Evolutionary conservation across 1,284 basidiomycete genomes (phyloP), one percentile per base, ranked within the genome.

Genomic region (Xerocomus alliaceus): DNA sequence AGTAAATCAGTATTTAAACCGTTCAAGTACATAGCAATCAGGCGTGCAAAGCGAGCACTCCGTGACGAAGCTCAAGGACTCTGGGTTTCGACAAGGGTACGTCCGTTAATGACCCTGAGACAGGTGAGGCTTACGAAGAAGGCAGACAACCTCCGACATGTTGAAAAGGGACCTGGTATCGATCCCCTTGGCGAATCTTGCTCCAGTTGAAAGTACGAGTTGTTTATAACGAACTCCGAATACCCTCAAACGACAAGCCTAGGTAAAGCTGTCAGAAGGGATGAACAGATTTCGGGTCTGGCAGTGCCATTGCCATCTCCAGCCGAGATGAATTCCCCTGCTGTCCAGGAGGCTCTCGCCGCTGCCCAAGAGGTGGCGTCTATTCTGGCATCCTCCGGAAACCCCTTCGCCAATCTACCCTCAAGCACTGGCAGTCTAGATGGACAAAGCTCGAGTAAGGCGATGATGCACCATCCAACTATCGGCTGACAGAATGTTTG

Each of bases 71-170:
- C 65, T 0, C 4, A 24, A 18, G 24, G 2, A 5, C 61, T 68
- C 13, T 67, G n/a, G 37, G 5, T 0, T 31, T 52, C 58, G 11
- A 61, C 58, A 9, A 35, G 2, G 56, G 68, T 68, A 52, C 22
- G 1, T 24, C 7, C 2, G 17, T 45, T 49, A 18, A 46, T 28
- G 11, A 9, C 2, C 2, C 22, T n/a, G 5, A 8, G 17, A 47
- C 35, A 42, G n/a, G 20, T 3, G 4, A 17, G 24, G 5, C 56
- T 68, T 22, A 55, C 8, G 18, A 22, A 2, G 20, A 24, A n/a
- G 2, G 4, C 7, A 69, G 69, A 56, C 65, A 5, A 61, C 44
- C 2, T 71, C 69, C 12, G 56, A 67, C 1, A 42, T 2, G 12
- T 20, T 65, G 53, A 62, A 53, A 22, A 56, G 62, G 44, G 9